These are phyloP conservation scores for Penicillium roqueforti DNA, from an alignment of 495 filamentous ascomycete species.

Conservation along the genomic window DNA sequence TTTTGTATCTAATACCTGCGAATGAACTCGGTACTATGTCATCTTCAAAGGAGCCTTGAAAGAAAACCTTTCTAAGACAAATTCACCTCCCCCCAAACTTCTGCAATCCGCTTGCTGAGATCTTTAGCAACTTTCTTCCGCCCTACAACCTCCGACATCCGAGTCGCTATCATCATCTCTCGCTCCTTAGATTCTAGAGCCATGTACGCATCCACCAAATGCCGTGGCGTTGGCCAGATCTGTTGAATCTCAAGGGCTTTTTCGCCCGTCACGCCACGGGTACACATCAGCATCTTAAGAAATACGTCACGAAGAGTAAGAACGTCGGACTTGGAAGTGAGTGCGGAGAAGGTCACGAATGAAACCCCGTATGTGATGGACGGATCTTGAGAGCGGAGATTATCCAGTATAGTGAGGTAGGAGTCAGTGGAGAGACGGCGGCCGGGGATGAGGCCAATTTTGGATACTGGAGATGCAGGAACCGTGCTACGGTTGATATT, in stretches of 20 bases:
- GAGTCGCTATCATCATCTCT: conserved; percentile 48
- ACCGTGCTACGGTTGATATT: background rate
- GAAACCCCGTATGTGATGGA: conserved; percentile 58
- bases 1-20: background rate
- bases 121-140: conserved; percentile 63
- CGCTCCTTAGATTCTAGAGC: conserved; percentile 44
- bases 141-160: conserved; percentile 54
- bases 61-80: conserved; percentile 6
- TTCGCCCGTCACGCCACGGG: conserved; percentile 69
- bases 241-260: conserved; percentile 79
- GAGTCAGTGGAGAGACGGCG: conserved; percentile 58
- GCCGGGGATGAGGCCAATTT: conserved; percentile 57
- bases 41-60: background rate
- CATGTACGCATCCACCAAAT: conserved; percentile 65
- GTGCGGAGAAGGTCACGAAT: conserved; percentile 64
- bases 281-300: conserved; percentile 87
- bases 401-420: conserved; percentile 61
- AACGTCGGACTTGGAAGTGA: conserved; percentile 70
- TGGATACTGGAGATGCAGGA: background rate
- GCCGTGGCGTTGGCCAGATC: conserved; percentile 66
- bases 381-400: conserved; percentile 49
- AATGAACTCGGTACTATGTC: background rate
- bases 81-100: conserved; percentile 58
- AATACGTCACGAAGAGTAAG: conserved; percentile 72
- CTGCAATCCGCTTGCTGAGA: conserved; percentile 66